A percentile compares a stretch with the other conserved stretches of the same genome.
phyloP scores from a whole-genome alignment of 2,329 filamentous ascomycete species.

The Taxawa tesnikishii region DNA sequence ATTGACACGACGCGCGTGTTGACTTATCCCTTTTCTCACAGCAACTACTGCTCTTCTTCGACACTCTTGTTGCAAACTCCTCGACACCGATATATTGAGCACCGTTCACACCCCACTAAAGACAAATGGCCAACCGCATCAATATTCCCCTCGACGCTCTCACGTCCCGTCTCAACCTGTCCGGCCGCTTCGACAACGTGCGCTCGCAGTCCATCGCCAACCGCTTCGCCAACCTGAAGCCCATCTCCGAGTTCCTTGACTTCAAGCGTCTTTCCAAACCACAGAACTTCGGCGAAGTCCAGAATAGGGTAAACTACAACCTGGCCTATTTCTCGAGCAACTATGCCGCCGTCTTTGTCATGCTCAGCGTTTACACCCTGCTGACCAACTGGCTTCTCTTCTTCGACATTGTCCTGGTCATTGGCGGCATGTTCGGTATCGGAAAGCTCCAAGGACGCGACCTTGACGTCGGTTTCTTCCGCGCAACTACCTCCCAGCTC shows the following conservation, averaged over 20 bases:
- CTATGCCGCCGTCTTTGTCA: constrained; percentile 85
- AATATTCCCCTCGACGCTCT: constrained; percentile 86
- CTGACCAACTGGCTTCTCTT: constrained; percentile 77
- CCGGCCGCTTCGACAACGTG: constrained; percentile 73
- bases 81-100: not conserved
- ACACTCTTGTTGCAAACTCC: constrained; percentile 1
- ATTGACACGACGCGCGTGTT: no score
- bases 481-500: constrained; percentile 80
- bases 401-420: constrained; percentile 83
- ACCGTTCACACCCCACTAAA: no score
- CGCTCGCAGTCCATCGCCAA: constrained; percentile 65
- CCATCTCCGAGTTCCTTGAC: constrained; percentile 88
- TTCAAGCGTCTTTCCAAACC: constrained; percentile 94
- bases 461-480: constrained; percentile 71
- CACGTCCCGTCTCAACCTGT: constrained; percentile 79
- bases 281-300: constrained; percentile 76
- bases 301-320: constrained; percentile 95
- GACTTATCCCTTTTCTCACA: not conserved
- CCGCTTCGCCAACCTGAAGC: constrained; percentile 85
- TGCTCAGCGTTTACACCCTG: constrained; percentile 92
- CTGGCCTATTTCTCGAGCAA: constrained; percentile 96
- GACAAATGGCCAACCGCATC: constrained; percentile 62
- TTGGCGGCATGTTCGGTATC: constrained; percentile 80
- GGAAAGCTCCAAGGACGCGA: constrained; percentile 82
- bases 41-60: not conserved